Base-by-base conservation (phyloP, 495 filamentous ascomycete genomes). In the Letharia lupina region DNA sequence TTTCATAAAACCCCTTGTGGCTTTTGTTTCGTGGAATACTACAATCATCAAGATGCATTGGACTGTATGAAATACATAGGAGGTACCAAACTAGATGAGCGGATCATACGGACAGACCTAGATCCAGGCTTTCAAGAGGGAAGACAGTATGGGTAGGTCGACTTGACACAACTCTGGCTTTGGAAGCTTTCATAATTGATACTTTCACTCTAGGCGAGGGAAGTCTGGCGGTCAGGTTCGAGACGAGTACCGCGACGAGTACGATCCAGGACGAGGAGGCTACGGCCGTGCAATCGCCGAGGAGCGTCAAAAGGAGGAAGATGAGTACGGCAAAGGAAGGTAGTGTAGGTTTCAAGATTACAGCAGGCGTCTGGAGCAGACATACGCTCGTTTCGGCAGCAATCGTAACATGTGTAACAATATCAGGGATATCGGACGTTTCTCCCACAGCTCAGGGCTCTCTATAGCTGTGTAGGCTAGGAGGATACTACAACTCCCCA, bases 1-100 rank as follows among this genome's bases (percentile, higher is more conserved):
- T 94, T 92, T 80, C 89, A 88, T 77, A 98, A 98, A 78, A 98
- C 94, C 20, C 94, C 94, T 7, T 98, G 94, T 77, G 94, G 94
- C 15, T 98, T 98, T 79, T 98, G 94, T 79, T 98, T 98, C 73
- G 94, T 98, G 71, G 94, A 98, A 76, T 98, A 98, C 77, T 98
- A 98, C 78, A 98, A 86, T 18, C 92, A 98, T 72, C 88, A 93
- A 70, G 94, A 98, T 76, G 94, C 94, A 9, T 79, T 98, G 42
- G 94, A 98, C 72, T 96, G 93, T 74, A 87, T 98, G 88, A 98
- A 98, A 76, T 98, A 98, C 72, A 87, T 98, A 70, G 95, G 95
- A 44, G 94, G 94, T 45, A 98, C 94, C n/a, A 98, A 98, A 79
- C 81, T 98, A 42, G 94, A 98, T 76, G 94, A 98, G 78, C 86